Base-by-base conservation (phyloP, 2,329 filamentous ascomycete genomes). In the Bretziella fagacearum region DNA sequence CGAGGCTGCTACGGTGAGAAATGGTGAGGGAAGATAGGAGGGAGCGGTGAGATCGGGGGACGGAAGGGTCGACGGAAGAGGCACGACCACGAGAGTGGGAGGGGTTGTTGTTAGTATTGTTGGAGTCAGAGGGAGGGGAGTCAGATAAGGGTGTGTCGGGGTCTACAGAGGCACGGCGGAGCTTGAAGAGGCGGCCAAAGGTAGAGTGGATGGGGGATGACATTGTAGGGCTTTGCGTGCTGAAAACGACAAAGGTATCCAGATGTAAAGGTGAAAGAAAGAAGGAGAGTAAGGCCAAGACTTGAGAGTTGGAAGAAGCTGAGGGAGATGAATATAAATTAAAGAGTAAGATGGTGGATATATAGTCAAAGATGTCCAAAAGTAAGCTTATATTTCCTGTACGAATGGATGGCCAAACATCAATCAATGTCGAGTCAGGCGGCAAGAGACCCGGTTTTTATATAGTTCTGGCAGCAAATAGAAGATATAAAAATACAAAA, bases 21-120 rank as follows among this genome's bases (percentile, higher is more conserved):
- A 7, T 15, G 15, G 44, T 30, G 18, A 36, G 22, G 18, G 45
- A 41, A 20, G 40, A 18, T 11, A 41, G 27, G 13, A 42, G 5
- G 23, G 40, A 43, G 11, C 40, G 40, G 44, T 46, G 44, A 40
- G 32, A 46, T 15, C 48, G 48, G 2, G 48, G 48, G n/a, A 35
- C 37, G 8, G 39, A 30, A 5, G 33, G 35, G 20, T 46, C 44
- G 13, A 32, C n/a, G 37, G 48, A 44, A n/a, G 35, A 26, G 13
- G 13, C 8, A 7, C 26, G 30, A 13, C 11, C 11, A 44, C 7
- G 41, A 4, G 7, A 18, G 35, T 22, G 6, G 3, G 35, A 18
- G 15, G 6, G 35, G 35, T 20, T 7, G 17, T 39, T 5, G 27
- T 10, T 3, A 10, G 27, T 30, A n/a, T 4, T 30, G 8, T n/a